Evolutionary conservation across 129 eudicot genomes (phyloP).

Genomic region (Sambucus nigra): DNA sequence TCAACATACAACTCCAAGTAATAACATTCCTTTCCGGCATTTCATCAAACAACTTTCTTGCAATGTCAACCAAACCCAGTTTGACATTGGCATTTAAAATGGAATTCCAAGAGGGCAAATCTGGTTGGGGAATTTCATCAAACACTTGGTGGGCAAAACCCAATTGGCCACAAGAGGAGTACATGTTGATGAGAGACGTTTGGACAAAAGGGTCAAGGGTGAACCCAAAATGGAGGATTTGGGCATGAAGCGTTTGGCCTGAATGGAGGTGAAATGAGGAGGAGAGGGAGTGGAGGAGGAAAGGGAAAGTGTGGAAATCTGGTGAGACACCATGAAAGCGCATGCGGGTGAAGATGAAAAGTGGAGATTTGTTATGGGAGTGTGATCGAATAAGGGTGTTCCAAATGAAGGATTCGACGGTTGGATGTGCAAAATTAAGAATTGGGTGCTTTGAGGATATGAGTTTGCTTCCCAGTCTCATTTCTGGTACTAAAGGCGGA

Average conservation of each 20-base stretch:
- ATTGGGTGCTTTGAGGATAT: slow-evolving; percentile 10
- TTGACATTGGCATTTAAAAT: slow-evolving; percentile 34
- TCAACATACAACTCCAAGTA: slow-evolving; percentile 46
- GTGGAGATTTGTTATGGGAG: slow-evolving; percentile 11
- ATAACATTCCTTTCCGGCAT: slow-evolving; percentile 34
- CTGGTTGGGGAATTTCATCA: slow-evolving; percentile 34
- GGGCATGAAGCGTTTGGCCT: slow-evolving; percentile 14
- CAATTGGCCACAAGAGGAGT: slow-evolving; percentile 20
- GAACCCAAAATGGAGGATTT: slow-evolving; percentile 22
- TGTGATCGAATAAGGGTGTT: slow-evolving; percentile 18
- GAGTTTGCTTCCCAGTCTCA: slow-evolving; percentile 7
- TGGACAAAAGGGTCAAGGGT: slow-evolving; percentile 32
- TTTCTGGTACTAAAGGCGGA: slow-evolving; percentile 1
- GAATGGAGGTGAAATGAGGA: slow-evolving; percentile 8
- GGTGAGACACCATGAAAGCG: slow-evolving; percentile 12
- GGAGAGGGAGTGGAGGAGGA: slow-evolving; percentile 17
- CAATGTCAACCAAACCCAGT: slow-evolving; percentile 17
- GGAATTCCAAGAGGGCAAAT: slow-evolving; percentile 39
- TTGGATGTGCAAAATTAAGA: slow-evolving; percentile 13
- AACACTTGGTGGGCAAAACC: slow-evolving; percentile 26
- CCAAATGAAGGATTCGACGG: slow-evolving; percentile 23
- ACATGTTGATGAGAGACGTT: slow-evolving; percentile 39
- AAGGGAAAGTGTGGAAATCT: slow-evolving; percentile 20
- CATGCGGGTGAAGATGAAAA: slow-evolving; percentile 13
- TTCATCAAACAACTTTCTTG: slow-evolving; percentile 22